Percentiles rank a stretch among this genome's conserved stretches.
phyloP scores from a whole-genome alignment of 352 stramenopile species.

The Pythium plurisporium region DNA sequence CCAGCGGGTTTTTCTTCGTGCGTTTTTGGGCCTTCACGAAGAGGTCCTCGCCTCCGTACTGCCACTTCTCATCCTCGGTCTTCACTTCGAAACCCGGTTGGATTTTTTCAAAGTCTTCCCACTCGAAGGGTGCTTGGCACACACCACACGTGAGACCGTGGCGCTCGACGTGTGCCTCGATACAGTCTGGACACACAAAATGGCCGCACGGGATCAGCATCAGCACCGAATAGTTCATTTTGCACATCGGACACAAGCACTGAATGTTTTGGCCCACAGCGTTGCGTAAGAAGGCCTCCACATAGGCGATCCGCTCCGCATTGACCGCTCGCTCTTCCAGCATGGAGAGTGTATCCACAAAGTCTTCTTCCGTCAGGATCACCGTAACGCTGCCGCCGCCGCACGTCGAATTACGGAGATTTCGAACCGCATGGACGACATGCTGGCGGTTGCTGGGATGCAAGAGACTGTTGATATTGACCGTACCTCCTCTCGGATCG shows the following conservation, averaged over 20 bases:
- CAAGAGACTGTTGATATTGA: slow-evolving; percentile 67
- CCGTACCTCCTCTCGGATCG: slow-evolving; percentile 50
- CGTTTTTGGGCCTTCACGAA: not conserved
- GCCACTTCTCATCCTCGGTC: slow-evolving; percentile 26
- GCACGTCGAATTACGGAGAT: slow-evolving; percentile 59
- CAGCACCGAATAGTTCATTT: slow-evolving; percentile 76
- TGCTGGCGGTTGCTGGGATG: slow-evolving; percentile 69
- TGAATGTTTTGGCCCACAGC: slow-evolving; percentile 35
- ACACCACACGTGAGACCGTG: slow-evolving; percentile 47
- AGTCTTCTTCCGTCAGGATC: slow-evolving; percentile 32
- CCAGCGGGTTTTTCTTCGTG: not conserved
- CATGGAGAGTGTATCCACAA: slow-evolving; percentile 60
- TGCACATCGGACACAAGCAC: slow-evolving; percentile 82
- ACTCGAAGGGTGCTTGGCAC: slow-evolving; percentile 62
- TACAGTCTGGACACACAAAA: slow-evolving; percentile 91
- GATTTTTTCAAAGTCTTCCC: slow-evolving; percentile 86
- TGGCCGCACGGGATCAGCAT: slow-evolving; percentile 92
- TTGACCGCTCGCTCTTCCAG: slow-evolving; percentile 33
- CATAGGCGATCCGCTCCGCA: slow-evolving; percentile 32
- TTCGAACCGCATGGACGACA: slow-evolving; percentile 48
- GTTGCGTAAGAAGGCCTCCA: slow-evolving; percentile 55
- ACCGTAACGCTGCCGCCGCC: slow-evolving; percentile 45
- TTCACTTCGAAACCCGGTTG: slow-evolving; percentile 83
- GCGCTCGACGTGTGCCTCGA: slow-evolving; percentile 65
- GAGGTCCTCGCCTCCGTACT: slow-evolving; percentile 11